phyloP scores from a whole-genome alignment of 2,329 filamentous ascomycete species.

The Trichoderma brevicompactum region DNA sequence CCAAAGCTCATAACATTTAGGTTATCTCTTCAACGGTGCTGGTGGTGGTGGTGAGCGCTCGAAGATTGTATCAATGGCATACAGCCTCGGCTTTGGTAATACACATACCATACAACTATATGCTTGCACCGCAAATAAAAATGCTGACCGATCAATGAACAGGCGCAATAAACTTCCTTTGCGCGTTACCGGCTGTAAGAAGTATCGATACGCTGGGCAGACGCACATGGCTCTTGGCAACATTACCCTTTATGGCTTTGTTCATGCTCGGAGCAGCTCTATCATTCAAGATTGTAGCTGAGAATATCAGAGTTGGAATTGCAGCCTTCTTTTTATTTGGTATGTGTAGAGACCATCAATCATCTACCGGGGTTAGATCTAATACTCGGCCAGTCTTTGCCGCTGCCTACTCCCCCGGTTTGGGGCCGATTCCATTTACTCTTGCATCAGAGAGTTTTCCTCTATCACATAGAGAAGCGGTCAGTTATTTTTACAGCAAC shows the following conservation, averaged over 20 bases:
- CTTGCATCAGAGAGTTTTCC: slow-evolving; percentile 57
- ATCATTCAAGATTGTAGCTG: slow-evolving; percentile 37
- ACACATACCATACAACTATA: too few species aligned
- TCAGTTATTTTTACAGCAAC: slow-evolving; percentile 28
- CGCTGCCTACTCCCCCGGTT: slow-evolving; percentile 47
- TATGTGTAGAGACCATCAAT: slow-evolving; percentile 4
- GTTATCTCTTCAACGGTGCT: slow-evolving; percentile 36
- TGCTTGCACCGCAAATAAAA: too few species aligned
- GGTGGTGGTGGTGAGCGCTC: slow-evolving; percentile 32
- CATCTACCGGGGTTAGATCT: neutral
- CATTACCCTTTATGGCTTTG: slow-evolving; percentile 50
- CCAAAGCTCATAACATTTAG: slow-evolving; percentile 11
- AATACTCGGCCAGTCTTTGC: slow-evolving; percentile 43
- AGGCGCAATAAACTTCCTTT: slow-evolving; percentile 49
- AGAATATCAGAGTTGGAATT: slow-evolving; percentile 35
- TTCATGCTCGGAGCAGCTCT: slow-evolving; percentile 47
- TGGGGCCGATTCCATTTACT: slow-evolving; percentile 55
- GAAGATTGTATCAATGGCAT: slow-evolving; percentile 36
- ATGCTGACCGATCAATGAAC: neutral
- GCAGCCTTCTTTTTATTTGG: slow-evolving; percentile 46
- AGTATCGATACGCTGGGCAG: slow-evolving; percentile 46
- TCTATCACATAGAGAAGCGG: slow-evolving; percentile 53
- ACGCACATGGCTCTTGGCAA: slow-evolving; percentile 49
- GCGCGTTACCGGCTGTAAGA: slow-evolving; percentile 45
- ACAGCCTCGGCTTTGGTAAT: slow-evolving; percentile 42